Evolutionary conservation across 2,329 filamentous ascomycete genomes (phyloP), one percentile per base, ranked within the genome.

Genomic region (Colletotrichum simmondsii): DNA sequence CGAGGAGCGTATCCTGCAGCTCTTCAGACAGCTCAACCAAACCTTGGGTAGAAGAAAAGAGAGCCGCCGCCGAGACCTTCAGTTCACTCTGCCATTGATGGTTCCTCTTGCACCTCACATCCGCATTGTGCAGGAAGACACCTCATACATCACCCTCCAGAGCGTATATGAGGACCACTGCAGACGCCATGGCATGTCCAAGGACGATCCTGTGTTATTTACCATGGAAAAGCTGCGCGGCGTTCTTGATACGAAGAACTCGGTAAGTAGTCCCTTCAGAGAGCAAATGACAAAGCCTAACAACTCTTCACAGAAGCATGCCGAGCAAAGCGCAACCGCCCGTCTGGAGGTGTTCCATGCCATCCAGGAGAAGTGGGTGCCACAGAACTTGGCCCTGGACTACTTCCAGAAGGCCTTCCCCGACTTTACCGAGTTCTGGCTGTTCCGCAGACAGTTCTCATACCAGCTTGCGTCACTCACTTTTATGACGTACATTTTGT

Each of bases 401-500:
- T 98, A 96, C 85, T 98, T 98, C 90, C 94, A 95, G 80, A 87
- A 89, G 76, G 94, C 92, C 5, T 98, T 97, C 84, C 93, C 95
- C 35, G 93, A 94, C 75, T 99, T 94, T 82, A 91, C 94, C 58
- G 95, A 98, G 78, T 98, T 98, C 87, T 99, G 96, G 95, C 90
- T 99, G 71, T 99, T 99, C 94, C 94, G 97, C 72, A 92, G 95
- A 72, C 95, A 98, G 76, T 98, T 99, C 85, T 94, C 95, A 26
- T 98, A 98, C 86, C 97, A 99, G 84, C 92, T 98, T 74, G 96
- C 97, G 24, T 92, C 95, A 2, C 89, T 98, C 75, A 98, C 97
- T 1, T 99, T 99, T 85, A 98, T 99, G 93, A 98, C 97, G 4
- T 99, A 98, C 81, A 93, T 98, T 72, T 93, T 99, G 86, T 96